These are phyloP conservation scores for Zygosaccharomyces rouxii DNA, from an alignment of 805 yeast species.

Conservation along the genomic window DNA sequence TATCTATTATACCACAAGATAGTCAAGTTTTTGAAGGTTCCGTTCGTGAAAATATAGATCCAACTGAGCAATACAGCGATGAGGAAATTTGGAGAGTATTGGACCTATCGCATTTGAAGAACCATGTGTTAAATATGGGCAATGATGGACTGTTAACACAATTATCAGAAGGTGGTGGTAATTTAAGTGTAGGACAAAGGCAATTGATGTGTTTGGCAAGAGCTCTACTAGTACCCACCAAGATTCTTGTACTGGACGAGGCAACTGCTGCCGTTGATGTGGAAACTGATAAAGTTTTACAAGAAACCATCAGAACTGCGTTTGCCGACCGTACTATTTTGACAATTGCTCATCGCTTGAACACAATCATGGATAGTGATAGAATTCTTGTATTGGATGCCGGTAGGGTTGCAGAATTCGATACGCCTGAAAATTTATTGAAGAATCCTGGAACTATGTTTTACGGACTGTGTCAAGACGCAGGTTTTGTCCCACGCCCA, in stretches of 20 bases:
- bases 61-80: conserved; percentile 61
- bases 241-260: conserved; percentile 70
- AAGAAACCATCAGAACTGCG: conserved; percentile 70
- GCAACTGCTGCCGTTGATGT: conserved; percentile 90
- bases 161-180: conserved; percentile 64
- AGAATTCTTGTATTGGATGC: conserved; percentile 69
- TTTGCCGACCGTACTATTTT: conserved; percentile 73
- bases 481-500: conserved; percentile 48
- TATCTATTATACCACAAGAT: conserved; percentile 91
- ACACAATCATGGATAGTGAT: conserved; percentile 80
- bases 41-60: conserved; percentile 81
- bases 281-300: conserved; percentile 72
- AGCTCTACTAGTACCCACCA: conserved; percentile 61
- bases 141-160: conserved; percentile 52
- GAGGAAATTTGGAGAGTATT: conserved; percentile 80
- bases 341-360: conserved; percentile 81
- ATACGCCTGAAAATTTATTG: conserved; percentile 62
- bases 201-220: conserved; percentile 79
- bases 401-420: conserved; percentile 74
- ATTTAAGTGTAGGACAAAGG: conserved; percentile 72
- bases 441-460: conserved; percentile 65
- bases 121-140: conserved; percentile 53
- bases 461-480: conserved; percentile 75
- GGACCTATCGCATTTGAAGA: conserved; percentile 71
- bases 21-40: conserved; percentile 90